Evolutionary conservation across 352 stramenopile genomes (phyloP), one percentile per base, ranked within the genome.

Genomic region (Phytophthora lateralis): DNA sequence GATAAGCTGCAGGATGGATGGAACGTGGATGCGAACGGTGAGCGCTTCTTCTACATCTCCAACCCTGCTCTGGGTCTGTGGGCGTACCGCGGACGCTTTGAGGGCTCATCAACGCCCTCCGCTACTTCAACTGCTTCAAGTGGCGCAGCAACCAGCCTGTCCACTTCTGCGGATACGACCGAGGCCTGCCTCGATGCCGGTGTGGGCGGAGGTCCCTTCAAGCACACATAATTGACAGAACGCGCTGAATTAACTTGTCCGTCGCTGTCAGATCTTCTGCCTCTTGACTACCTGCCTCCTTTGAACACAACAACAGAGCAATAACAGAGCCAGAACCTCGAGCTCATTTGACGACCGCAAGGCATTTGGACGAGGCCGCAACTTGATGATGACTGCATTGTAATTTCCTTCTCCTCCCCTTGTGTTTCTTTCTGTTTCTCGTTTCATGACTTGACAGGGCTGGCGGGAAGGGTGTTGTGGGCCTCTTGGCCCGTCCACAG

Each of bases 11-110:
- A 94, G 49, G 96, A 98, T 71, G 97, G 96, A 39, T 98, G 93
- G 93, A 98, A 99, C 68, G 76, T 78, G 10, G 79, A 93, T 11
- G 77, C 88, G 8, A 69, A 77, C 6, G 82, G 82, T 14, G 89
- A 98, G 64, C 83, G 91, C 35, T 98, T 98, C 70, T 99, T 95
- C 76, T 99, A 96, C 76, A 97, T 99, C 35, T 97, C 91, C 12
- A 99, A 99, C 71, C 97, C 97, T 6, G 95, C 97, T 14, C 73
- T 99, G 20, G 97, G 97, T 12, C 79, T 99, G 21, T 99, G 97
- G 97, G 96, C 96, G 45, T 95, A 88, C 45, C 80, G 85, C 42
- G 85, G 87, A 34, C 83, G 86, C 29, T 95, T 96, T 30, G 82
- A 94, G 50, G 63, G 69, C 38, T 90, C 76, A 0, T 60, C 66